phyloP scores from a whole-genome alignment of 2,329 filamentous ascomycete genomes.

The Ophiostoma triangulosporum region DNA sequence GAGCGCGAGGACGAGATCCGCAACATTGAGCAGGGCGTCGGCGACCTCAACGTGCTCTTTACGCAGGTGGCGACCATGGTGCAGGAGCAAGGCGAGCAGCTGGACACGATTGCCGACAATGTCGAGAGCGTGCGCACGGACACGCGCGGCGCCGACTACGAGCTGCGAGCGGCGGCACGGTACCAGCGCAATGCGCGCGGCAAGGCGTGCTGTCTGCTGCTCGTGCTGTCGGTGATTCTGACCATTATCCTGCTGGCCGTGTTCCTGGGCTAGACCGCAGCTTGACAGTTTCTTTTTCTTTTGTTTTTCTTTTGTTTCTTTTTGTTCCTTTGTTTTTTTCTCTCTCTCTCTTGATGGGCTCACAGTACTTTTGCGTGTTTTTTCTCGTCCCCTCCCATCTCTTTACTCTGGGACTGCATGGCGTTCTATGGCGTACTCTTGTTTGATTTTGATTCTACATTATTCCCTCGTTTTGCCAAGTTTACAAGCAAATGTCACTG shows the following conservation, averaged over 20 bases:
- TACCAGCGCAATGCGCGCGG: constrained; percentile 94
- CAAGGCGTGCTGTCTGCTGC: constrained; percentile 82
- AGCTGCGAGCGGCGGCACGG: constrained; percentile 71
- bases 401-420: neutral
- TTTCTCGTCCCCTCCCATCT: constrained; percentile 7
- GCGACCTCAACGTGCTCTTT: constrained; percentile 92
- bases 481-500: neutral
- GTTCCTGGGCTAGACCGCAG: constrained; percentile 46
- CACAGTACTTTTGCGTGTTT: neutral
- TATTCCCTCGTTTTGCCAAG: neutral
- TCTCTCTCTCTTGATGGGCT: too few species aligned
- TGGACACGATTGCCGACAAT: constrained; percentile 80
- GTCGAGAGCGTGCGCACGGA: constrained; percentile 72
- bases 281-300: neutral
- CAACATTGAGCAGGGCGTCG: constrained; percentile 92
- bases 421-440: neutral
- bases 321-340: neutral
- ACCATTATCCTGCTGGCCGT: constrained; percentile 83
- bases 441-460: neutral
- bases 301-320: neutral
- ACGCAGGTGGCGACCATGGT: constrained; percentile 97
- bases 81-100: constrained; percentile 76
- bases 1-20: constrained; percentile 95
- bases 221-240: constrained; percentile 80
- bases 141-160: constrained; percentile 71